Percentiles rank a stretch among this genome's conserved stretches.
These are phyloP conservation scores for sunflower (Helianthus annuus) DNA, from an alignment of 129 eudicot species.

Conservation along the genomic window DNA sequence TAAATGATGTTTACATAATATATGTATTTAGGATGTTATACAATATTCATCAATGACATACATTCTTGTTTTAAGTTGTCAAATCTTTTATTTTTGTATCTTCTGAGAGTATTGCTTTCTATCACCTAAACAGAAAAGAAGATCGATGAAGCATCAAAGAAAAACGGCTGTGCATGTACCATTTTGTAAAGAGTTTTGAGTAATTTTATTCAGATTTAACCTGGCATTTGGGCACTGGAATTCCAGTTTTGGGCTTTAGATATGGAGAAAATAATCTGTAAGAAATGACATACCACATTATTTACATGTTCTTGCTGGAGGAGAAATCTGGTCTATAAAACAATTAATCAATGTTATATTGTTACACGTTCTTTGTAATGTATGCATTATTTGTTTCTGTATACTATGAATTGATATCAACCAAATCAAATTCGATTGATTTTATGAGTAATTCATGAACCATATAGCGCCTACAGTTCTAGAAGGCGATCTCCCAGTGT, in stretches of 20 bases:
- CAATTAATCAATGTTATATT: slow-evolving; percentile 14
- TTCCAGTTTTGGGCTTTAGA: slow-evolving; percentile 31
- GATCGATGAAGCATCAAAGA: slow-evolving; percentile 74
- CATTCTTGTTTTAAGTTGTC: neutral
- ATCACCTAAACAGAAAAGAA: slow-evolving; percentile 66
- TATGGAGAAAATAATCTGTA: slow-evolving; percentile 52
- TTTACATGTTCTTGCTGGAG: slow-evolving; percentile 30
- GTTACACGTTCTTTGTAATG: slow-evolving; percentile 28
- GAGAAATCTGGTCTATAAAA: slow-evolving; percentile 20
- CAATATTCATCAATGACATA: too few relatives aligned
- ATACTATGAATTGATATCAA: neutral
- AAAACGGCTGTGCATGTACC: slow-evolving; percentile 63
- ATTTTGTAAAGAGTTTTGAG: slow-evolving; percentile 54
- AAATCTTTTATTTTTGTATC: neutral
- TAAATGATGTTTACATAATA: slow-evolving; percentile 10
- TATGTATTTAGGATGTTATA: neutral
- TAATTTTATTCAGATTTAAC: slow-evolving; percentile 30
- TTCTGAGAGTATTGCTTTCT: slow-evolving; percentile 17
- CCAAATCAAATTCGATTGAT: too few relatives aligned
- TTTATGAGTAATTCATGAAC: too few relatives aligned
- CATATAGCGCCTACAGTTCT: too few relatives aligned
- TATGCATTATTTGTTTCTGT: slow-evolving; percentile 18
- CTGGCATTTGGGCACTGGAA: too few relatives aligned
- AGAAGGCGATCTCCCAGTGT: too few relatives aligned
- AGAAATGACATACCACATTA: slow-evolving; percentile 19